Percentiles rank a stretch among this genome's conserved stretches.
Conservation (phyloP, 306 rosid genomes). For the Cicer bijugum region DNA sequence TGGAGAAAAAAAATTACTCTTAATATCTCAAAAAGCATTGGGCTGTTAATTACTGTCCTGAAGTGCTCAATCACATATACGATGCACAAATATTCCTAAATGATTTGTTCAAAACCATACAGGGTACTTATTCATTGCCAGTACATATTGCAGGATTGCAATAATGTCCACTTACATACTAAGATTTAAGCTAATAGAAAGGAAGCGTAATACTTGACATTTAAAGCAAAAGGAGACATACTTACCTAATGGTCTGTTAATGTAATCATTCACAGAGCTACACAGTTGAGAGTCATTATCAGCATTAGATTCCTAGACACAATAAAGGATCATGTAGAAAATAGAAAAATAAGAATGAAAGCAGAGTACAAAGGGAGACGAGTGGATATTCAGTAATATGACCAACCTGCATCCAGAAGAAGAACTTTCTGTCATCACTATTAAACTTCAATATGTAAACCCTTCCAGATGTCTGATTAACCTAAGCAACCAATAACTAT, state of each 20-base stretch:
- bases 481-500: slow-evolving; percentile 53
- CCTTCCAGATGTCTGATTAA: slow-evolving; percentile 90
- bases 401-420: slow-evolving; percentile 96
- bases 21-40: slow-evolving; percentile 1
- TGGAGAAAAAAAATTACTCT: neutral
- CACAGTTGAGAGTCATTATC: slow-evolving; percentile 74
- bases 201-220: slow-evolving; percentile 6
- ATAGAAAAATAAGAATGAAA: slow-evolving; percentile 29
- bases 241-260: slow-evolving; percentile 79
- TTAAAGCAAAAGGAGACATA: slow-evolving; percentile 28
- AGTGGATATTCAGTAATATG: slow-evolving; percentile 32
- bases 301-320: slow-evolving; percentile 74
- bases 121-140: neutral
- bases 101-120: neutral
- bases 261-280: slow-evolving; percentile 71
- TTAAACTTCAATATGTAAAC: slow-evolving; percentile 85
- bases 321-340: slow-evolving; percentile 32
- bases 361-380: slow-evolving; percentile 10
- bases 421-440: slow-evolving; percentile 78
- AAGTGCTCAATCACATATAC: neutral
- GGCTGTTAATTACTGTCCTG: neutral
- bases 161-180: neutral
- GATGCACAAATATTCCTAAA: slow-evolving; percentile 7
- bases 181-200: slow-evolving; percentile 14
- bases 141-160: slow-evolving; percentile 17